Percentiles rank a stretch among this genome's conserved stretches.
Conservation (phyloP, 805 yeast genomes). For the Saturnispora galanensis region DNA sequence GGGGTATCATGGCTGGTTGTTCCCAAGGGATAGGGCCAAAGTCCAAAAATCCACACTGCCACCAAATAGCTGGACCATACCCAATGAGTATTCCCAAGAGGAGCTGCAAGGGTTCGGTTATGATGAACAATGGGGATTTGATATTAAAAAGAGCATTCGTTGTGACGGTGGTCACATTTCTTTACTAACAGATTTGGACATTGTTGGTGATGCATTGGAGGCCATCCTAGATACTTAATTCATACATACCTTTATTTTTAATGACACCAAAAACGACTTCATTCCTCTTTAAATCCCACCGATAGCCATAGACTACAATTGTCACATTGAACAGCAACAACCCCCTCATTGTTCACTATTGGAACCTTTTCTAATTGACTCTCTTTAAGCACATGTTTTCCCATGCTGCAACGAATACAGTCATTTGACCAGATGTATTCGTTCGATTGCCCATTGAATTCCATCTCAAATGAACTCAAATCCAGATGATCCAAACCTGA, state of each 20-base stretch:
- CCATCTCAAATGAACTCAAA: conserved; percentile 4
- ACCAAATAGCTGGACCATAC: neutral
- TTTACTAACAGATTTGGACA: conserved; percentile 61
- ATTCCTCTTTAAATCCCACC: conserved; percentile 27
- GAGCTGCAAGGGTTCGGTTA: conserved; percentile 12
- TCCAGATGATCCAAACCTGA: conserved; percentile 35
- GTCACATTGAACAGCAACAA: conserved; percentile 63
- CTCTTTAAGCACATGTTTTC: conserved; percentile 29
- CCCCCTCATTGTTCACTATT: conserved; percentile 29
- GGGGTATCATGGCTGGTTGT: conserved; percentile 68
- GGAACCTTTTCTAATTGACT: conserved; percentile 36
- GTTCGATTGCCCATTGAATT: neutral
- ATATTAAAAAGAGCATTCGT: conserved; percentile 57
- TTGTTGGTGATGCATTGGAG: conserved; percentile 61
- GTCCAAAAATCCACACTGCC: neutral
- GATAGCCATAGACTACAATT: conserved; percentile 83
- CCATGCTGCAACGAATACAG: conserved; percentile 57
- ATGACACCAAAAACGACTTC: neutral
- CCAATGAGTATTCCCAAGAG: conserved; percentile 2
- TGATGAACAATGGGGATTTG: conserved; percentile 44
- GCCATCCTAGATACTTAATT: conserved; percentile 48
- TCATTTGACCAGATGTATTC: conserved; percentile 31
- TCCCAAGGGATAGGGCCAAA: conserved; percentile 45
- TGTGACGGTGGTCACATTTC: conserved; percentile 70
- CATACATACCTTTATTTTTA: neutral